phyloP scores from a whole-genome alignment of 202 grass and related monocot species.

The Panicum virgatum region DNA sequence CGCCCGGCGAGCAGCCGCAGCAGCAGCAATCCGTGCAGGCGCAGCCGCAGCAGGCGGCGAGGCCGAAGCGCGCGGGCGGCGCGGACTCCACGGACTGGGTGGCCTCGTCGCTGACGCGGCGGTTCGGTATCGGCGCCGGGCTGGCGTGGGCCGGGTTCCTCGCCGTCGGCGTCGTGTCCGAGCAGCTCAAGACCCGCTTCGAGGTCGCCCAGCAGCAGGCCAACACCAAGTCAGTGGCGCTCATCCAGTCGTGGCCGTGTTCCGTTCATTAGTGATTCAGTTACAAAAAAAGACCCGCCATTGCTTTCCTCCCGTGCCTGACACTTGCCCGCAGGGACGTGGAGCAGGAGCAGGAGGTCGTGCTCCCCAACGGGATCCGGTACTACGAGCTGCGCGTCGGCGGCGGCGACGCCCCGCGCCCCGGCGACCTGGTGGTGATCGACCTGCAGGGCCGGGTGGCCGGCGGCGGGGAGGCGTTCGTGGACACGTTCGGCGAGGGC shows the following conservation, averaged over 20 bases:
- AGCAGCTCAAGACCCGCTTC: slow-evolving; percentile 96
- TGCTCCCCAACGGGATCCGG: slow-evolving; percentile 92
- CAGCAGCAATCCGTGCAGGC: slow-evolving; percentile 51
- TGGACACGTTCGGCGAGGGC: slow-evolving; percentile 80
- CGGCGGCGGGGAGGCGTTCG: slow-evolving; percentile 53
- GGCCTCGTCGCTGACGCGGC: slow-evolving; percentile 73
- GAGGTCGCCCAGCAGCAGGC: slow-evolving; percentile 84
- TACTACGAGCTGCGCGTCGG: slow-evolving; percentile 88
- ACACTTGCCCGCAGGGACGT: slow-evolving; percentile 39
- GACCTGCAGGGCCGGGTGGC: slow-evolving; percentile 75
- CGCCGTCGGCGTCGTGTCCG: slow-evolving; percentile 79
- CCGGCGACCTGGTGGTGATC: slow-evolving; percentile 85
- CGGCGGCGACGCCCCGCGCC: slow-evolving; percentile 60
- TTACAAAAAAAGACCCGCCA: not conserved
- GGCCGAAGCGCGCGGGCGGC: slow-evolving; percentile 43
- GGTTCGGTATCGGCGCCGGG: slow-evolving; percentile 88
- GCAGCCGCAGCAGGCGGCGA: slow-evolving; percentile 29
- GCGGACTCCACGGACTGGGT: slow-evolving; percentile 86
- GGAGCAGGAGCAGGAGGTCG: slow-evolving; percentile 74
- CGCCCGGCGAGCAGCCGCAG: slow-evolving; percentile 18
- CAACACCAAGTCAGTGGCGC: slow-evolving; percentile 80
- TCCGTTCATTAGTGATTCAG: not conserved
- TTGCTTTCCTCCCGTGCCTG: not conserved
- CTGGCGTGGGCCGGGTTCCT: slow-evolving; percentile 94
- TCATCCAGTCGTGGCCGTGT: not conserved